phyloP scores from a whole-genome alignment of 2,329 filamentous ascomycete genomes.

The Periglandula ipomoeae region DNA sequence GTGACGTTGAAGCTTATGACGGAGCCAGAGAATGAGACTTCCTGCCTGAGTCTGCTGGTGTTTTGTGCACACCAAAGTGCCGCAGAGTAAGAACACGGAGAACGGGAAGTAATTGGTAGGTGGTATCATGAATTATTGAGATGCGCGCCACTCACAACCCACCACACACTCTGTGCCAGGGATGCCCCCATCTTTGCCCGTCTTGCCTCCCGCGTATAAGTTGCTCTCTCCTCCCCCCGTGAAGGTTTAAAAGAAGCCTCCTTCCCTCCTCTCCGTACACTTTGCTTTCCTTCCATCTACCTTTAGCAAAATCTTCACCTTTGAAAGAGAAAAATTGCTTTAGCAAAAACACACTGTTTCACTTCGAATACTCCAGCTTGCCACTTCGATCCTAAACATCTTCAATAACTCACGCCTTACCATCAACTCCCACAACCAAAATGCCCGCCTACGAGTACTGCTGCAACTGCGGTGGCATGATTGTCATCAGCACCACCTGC shows the following conservation, averaged over 20 bases:
- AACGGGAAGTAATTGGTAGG: background rate
- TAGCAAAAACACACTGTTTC: no score
- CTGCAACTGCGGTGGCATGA: constrained; percentile 46
- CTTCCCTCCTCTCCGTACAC: background rate
- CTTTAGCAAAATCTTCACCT: no score
- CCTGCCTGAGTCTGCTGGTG: background rate
- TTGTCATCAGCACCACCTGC: constrained; percentile 48
- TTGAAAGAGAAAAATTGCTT: no score
- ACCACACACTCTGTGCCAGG: background rate
- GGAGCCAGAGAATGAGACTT: background rate
- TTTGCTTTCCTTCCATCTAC: no score
- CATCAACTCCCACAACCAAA: constrained; percentile 10
- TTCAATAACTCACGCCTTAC: background rate
- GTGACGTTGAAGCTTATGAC: background rate
- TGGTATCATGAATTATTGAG: no score
- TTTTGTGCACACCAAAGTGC: no score
- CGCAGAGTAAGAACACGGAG: no score
- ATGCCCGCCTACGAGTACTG: constrained; percentile 43
- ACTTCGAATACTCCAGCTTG: background rate
- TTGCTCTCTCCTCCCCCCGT: background rate
- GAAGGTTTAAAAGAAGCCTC: background rate
- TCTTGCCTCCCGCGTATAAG: background rate
- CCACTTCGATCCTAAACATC: background rate
- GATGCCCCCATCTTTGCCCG: background rate
- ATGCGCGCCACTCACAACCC: no score